These are phyloP conservation scores for Tetradesmus obliquus DNA, from an alignment of 139 green algal species.

Conservation along the genomic window DNA sequence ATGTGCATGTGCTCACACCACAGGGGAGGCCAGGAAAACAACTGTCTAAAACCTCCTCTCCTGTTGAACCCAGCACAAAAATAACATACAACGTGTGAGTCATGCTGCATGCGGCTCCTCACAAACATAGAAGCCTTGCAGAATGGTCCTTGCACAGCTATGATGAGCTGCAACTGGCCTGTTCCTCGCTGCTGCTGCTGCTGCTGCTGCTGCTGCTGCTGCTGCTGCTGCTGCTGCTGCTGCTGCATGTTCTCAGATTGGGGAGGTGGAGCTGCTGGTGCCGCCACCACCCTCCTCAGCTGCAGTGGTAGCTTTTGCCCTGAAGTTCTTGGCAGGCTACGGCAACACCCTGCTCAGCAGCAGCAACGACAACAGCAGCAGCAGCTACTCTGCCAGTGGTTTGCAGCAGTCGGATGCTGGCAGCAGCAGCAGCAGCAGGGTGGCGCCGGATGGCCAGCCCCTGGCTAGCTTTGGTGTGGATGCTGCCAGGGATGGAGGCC, in stretches of 20 bases:
- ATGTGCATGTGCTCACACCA: no score
- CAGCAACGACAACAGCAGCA: conserved; percentile 11
- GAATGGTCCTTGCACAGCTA: no score
- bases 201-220: not conserved
- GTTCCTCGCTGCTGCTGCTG: not conserved
- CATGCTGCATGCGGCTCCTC: no score
- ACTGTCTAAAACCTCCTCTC: no score
- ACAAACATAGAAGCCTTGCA: no score
- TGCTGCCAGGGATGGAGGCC: not conserved
- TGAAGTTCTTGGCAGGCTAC: conserved; percentile 44
- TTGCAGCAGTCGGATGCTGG: not conserved
- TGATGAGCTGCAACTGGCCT: not conserved
- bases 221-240: not conserved
- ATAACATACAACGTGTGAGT: no score
- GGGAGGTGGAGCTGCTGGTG: conserved; percentile 35
- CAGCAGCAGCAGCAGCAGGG: conserved; percentile 21
- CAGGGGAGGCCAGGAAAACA: no score
- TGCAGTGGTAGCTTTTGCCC: conserved; percentile 36
- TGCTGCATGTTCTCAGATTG: not conserved
- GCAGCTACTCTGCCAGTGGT: not conserved
- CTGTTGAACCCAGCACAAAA: no score
- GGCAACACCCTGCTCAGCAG: conserved; percentile 28
- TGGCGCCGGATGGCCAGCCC: not conserved
- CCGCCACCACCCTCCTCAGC: conserved; percentile 42
- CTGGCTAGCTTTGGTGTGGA: conserved; percentile 7